Evolutionary conservation across 2,329 filamentous ascomycete genomes (phyloP), one percentile per base, ranked within the genome.

Genomic region (Metarhizium rileyi): DNA sequence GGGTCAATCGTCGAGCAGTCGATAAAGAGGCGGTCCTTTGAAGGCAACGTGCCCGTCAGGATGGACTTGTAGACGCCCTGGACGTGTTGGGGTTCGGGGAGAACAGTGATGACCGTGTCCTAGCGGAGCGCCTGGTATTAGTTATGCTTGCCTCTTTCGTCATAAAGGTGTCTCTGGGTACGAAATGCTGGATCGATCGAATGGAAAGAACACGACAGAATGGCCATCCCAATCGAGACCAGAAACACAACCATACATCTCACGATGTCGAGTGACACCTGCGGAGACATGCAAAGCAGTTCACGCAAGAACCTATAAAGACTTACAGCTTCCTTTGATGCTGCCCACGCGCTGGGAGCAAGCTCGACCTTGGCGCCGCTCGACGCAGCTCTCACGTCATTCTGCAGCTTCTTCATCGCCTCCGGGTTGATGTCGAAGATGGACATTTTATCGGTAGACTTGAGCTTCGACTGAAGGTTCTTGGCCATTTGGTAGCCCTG

Each of bases 1-100:
- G 90, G 90, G 67, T 97, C 93, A 62, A 98, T 97, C 16, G 93
- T 98, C 3, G 91, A 97, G 67, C 87, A 91, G 67, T 98, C 93
- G 63, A 98, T 93, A 66, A 95, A 96, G 51, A 96, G 70, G 36
- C 90, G 83, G 51, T 84, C 72, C 46, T 75, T 76, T 38, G 72
- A 70, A 1, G 74, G 65, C 0, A 75, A 64, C 2, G 72, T 57
- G 2, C 76, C 71, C 44, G 79, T 74, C 42, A 95, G 73, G 63
- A 97, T 90, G 49, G 84, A 77, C 44, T 80, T 72, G 66, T 90
- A 96, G 36, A 95, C 89, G 47, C 78, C 78, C 62, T 86, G 85
- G 50, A 97, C 91, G 63, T 97, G 91, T 26, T 84, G 77, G 1
- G 91, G 89, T 59, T 95, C 89, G 0, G 93, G 93, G 1, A 98